These are phyloP conservation scores for Lathyrus oleraceus DNA, from an alignment of 306 rosid genomes.

Conservation along the genomic window DNA sequence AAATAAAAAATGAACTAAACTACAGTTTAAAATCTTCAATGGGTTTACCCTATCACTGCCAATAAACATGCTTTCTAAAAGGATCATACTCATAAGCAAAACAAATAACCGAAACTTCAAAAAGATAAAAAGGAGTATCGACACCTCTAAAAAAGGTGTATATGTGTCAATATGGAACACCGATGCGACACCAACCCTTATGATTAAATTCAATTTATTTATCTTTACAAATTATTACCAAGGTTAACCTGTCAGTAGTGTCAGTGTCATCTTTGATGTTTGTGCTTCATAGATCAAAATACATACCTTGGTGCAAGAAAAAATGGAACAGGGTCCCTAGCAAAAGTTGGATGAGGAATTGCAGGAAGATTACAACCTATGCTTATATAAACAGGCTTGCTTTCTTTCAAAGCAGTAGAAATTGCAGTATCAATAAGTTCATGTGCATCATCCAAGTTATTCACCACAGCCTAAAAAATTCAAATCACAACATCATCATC, in stretches of 20 bases:
- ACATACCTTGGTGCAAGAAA: slow-evolving; percentile 63
- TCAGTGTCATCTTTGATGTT: too few species aligned
- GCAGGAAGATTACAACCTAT: slow-evolving; percentile 73
- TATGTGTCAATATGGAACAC: too few species aligned
- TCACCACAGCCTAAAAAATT: slow-evolving; percentile 71
- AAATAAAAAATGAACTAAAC: neutral
- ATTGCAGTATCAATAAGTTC: slow-evolving; percentile 82
- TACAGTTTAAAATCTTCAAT: slow-evolving; percentile 6
- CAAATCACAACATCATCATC: neutral
- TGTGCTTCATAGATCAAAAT: neutral
- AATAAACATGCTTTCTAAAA: neutral
- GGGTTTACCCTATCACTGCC: neutral
- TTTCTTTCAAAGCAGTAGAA: slow-evolving; percentile 88
- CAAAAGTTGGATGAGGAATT: slow-evolving; percentile 73
- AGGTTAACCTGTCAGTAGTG: too few species aligned
- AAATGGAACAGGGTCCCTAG: slow-evolving; percentile 85
- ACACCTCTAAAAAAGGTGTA: too few species aligned
- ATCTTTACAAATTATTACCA: too few species aligned
- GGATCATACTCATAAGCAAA: neutral
- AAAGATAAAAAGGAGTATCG: neutral
- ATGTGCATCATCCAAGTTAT: slow-evolving; percentile 79
- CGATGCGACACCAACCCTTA: too few species aligned
- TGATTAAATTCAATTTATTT: too few species aligned
- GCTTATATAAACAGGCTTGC: slow-evolving; percentile 86
- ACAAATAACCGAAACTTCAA: slow-evolving; percentile 1